These are phyloP conservation scores for Sphagnum magellanicum DNA, from an alignment of 228 moss, liverwort and hornwort species.

Conservation along the genomic window DNA sequence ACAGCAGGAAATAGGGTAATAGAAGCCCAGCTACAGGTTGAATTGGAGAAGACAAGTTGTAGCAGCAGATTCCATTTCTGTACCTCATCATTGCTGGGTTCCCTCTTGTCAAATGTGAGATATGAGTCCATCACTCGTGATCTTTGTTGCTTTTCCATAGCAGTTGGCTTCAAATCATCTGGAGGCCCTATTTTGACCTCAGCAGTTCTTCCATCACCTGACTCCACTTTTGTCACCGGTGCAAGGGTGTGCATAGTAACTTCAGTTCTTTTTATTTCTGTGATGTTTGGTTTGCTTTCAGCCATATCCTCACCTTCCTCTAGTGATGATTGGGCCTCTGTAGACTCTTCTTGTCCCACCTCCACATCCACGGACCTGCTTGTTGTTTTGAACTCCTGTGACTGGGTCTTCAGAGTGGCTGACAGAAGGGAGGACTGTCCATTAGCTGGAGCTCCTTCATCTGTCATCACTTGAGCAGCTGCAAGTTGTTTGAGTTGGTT, in stretches of 20 bases:
- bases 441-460: constrained; percentile 25
- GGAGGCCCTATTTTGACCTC: constrained; percentile 14
- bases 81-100: constrained; percentile 70
- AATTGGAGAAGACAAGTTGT: no score
- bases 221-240: constrained; percentile 7
- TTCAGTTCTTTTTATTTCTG: background rate
- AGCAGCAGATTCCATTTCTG: no score
- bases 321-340: constrained; percentile 31
- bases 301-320: constrained; percentile 34
- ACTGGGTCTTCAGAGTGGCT: constrained; percentile 19
- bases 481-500: constrained; percentile 13
- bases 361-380: constrained; percentile 4
- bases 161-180: constrained; percentile 58
- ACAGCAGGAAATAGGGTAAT: no score
- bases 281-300: constrained; percentile 14
- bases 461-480: constrained; percentile 7
- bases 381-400: constrained; percentile 14
- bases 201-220: background rate
- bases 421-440: constrained; percentile 20
- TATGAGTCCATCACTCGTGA: constrained; percentile 58
- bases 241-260: background rate
- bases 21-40: no score
- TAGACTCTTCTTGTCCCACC: constrained; percentile 16
- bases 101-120: constrained; percentile 42
- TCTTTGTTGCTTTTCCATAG: constrained; percentile 59